Evolutionary conservation across 2,329 filamentous ascomycete genomes (phyloP).

Genomic region (Fusarium xyrophilum): DNA sequence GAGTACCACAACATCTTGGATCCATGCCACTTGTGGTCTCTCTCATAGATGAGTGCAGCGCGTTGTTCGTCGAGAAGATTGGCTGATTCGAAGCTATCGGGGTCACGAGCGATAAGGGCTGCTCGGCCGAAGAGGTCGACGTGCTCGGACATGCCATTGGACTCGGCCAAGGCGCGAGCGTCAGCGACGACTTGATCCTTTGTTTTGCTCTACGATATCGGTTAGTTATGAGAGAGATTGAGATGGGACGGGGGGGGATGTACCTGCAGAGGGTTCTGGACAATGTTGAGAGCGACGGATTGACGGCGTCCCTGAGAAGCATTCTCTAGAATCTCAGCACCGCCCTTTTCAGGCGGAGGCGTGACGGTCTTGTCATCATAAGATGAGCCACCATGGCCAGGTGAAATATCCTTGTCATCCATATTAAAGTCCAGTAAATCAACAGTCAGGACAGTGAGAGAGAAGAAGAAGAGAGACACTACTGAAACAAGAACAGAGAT

Average conservation of each 20-base stretch:
- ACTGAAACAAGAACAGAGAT: background rate
- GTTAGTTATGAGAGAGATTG: background rate
- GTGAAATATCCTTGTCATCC: conserved; percentile 21
- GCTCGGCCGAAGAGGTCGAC: conserved; percentile 17
- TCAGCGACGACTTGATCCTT: conserved; percentile 2
- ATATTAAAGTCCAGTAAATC: background rate
- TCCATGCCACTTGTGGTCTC: conserved; percentile 70
- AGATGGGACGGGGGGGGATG: rapidly evolving
- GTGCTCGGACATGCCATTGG: conserved; percentile 23
- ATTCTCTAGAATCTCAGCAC: conserved; percentile 13
- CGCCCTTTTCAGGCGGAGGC: conserved; percentile 6
- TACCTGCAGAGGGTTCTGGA: conserved; percentile 20
- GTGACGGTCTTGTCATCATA: conserved; percentile 10
- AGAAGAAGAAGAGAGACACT: background rate
- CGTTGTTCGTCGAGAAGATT: conserved; percentile 31
- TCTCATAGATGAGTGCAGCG: conserved; percentile 64
- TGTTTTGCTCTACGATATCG: background rate
- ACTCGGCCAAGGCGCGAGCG: conserved; percentile 6
- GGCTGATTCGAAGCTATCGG: background rate
- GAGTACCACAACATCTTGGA: conserved; percentile 69
- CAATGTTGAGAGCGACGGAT: conserved; percentile 9
- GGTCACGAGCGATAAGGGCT: conserved; percentile 13
- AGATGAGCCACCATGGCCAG: background rate
- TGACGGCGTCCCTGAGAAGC: conserved; percentile 3
- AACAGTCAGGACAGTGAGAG: background rate